phyloP scores from a whole-genome alignment of 306 rosid genomes.

The Cicer yamashitae region DNA sequence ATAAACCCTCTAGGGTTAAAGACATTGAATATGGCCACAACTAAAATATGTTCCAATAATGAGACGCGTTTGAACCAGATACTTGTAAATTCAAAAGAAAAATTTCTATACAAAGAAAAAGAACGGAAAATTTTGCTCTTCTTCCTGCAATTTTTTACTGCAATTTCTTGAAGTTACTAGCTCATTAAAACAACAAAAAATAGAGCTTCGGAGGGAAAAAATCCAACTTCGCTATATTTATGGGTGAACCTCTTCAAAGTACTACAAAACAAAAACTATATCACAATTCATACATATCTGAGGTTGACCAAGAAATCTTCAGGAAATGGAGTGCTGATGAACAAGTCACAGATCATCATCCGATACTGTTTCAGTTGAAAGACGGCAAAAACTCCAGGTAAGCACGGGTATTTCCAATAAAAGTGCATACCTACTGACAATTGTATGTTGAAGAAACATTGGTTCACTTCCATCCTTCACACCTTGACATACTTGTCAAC shows the following conservation, averaged over 20 bases:
- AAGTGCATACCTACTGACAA: slow-evolving; percentile 41
- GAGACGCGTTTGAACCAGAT: slow-evolving; percentile 9
- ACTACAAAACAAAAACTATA: slow-evolving; percentile 39
- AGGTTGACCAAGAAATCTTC: slow-evolving; percentile 44
- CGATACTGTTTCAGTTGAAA: slow-evolving; percentile 23
- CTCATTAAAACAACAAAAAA: slow-evolving; percentile 34
- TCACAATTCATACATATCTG: slow-evolving; percentile 53
- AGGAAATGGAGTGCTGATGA: slow-evolving; percentile 42
- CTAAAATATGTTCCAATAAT: slow-evolving; percentile 20
- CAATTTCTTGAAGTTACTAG: slow-evolving; percentile 31
- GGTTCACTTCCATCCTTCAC: slow-evolving; percentile 38
- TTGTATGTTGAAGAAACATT: slow-evolving; percentile 30
- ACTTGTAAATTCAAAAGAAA: slow-evolving; percentile 22
- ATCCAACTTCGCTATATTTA: slow-evolving; percentile 25
- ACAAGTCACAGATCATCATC: slow-evolving; percentile 39
- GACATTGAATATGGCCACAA: neutral
- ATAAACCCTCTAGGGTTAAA: slow-evolving; percentile 9
- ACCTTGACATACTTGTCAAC: slow-evolving; percentile 83
- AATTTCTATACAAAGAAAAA: neutral
- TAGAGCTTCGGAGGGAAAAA: slow-evolving; percentile 26
- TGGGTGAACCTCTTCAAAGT: slow-evolving; percentile 27
- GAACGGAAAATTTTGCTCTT: slow-evolving; percentile 18
- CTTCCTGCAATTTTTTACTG: neutral
- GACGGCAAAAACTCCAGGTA: slow-evolving; percentile 35
- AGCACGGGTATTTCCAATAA: slow-evolving; percentile 26